phyloP scores from a whole-genome alignment of 768 basidiomycete genomes.

The Nevesoporus exiguus region DNA sequence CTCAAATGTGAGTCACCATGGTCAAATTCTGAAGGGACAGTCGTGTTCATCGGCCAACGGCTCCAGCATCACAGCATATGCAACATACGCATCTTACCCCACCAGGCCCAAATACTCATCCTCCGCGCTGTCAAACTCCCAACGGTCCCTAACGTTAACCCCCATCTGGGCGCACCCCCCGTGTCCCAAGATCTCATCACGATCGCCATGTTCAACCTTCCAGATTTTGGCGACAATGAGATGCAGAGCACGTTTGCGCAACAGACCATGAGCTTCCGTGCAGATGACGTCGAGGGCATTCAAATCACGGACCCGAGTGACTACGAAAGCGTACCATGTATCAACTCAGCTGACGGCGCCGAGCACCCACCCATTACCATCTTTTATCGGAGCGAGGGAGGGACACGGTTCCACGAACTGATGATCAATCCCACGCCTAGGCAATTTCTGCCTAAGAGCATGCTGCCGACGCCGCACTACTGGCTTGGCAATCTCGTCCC shows the following conservation, averaged over 20 bases:
- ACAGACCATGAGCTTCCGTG: constrained; percentile 30
- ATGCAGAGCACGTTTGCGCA: constrained; percentile 24
- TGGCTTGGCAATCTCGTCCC: constrained; percentile 26
- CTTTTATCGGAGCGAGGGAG: constrained; percentile 32
- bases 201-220: constrained; percentile 30
- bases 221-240: constrained; percentile 30
- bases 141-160: not conserved
- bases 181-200: constrained; percentile 28
- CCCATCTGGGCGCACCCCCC: constrained; percentile 12
- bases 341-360: constrained; percentile 18
- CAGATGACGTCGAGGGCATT: constrained; percentile 33
- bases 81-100: constrained; percentile 49
- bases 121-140: constrained; percentile 40
- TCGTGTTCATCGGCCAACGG: constrained; percentile 6
- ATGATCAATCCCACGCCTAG: constrained; percentile 27
- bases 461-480: constrained; percentile 27
- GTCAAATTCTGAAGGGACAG: no score
- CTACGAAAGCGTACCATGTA: constrained; percentile 16
- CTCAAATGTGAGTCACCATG: constrained; percentile 21
- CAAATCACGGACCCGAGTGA: constrained; percentile 32
- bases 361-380: constrained; percentile 33
- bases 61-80: constrained; percentile 46
- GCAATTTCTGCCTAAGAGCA: constrained; percentile 20
- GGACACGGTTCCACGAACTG: constrained; percentile 29
- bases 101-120: constrained; percentile 49